Conservation (phyloP, 2,329 filamentous ascomycete species). For the Neofusicoccum umdonicola region DNA sequence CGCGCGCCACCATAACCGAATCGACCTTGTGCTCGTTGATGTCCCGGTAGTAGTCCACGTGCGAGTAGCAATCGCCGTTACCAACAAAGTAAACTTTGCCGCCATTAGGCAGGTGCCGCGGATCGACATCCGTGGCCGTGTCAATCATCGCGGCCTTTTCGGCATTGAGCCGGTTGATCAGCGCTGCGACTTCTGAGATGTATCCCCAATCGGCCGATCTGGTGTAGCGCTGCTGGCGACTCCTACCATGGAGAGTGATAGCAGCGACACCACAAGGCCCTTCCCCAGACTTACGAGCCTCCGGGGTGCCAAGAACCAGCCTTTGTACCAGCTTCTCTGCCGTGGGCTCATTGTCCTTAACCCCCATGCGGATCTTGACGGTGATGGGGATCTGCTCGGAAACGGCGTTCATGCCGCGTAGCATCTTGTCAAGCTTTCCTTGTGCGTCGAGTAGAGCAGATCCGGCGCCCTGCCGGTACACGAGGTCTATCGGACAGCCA, state of each 20-base stretch:
- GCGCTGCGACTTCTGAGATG: constrained; percentile 81
- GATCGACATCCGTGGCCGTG: constrained; percentile 74
- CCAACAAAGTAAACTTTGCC: constrained; percentile 86
- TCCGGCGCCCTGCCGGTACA: constrained; percentile 83
- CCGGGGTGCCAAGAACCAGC: constrained; percentile 74
- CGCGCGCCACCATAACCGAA: constrained; percentile 95
- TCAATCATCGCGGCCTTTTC: constrained; percentile 67
- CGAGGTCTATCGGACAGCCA: constrained; percentile 92
- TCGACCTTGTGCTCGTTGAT: constrained; percentile 78
- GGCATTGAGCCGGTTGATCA: constrained; percentile 77
- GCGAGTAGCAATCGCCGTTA: constrained; percentile 95
- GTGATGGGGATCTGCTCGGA: constrained; percentile 89
- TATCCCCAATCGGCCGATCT: constrained; percentile 92
- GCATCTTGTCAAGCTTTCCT: constrained; percentile 87
- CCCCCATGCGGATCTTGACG: constrained; percentile 91
- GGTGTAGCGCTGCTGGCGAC: constrained; percentile 91
- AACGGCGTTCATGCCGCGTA: constrained; percentile 93
- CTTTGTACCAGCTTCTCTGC: constrained; percentile 79
- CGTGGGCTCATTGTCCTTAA: constrained; percentile 73
- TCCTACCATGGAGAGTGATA: constrained; percentile 92
- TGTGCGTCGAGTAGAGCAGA: constrained; percentile 87
- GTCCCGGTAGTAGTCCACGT: constrained; percentile 79
- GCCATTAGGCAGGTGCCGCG: constrained; percentile 65
- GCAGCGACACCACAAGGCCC: constrained; percentile 85
- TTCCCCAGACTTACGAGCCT: constrained; percentile 62